Conservation (phyloP, 306 rosid genomes). For the Arachis hypogaea region DNA sequence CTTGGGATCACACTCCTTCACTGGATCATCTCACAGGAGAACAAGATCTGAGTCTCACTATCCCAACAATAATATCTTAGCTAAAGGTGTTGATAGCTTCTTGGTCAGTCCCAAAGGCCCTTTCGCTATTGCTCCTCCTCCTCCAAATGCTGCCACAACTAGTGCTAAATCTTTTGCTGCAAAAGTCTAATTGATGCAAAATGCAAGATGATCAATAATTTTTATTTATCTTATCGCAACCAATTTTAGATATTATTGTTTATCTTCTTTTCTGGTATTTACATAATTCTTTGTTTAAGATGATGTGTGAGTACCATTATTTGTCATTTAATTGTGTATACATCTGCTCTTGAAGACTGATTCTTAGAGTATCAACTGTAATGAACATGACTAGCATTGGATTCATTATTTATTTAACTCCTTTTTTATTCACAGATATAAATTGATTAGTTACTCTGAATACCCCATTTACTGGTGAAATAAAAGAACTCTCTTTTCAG, state of each 20-base stretch:
- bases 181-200: constrained; percentile 24
- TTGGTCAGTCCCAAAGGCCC: constrained; percentile 40
- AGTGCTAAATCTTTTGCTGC: constrained; percentile 30
- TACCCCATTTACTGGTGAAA: no score
- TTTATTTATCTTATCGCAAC: background rate
- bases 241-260: constrained; percentile 12
- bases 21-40: constrained; percentile 79
- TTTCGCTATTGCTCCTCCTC: background rate
- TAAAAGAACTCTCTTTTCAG: background rate
- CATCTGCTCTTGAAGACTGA: constrained; percentile 26
- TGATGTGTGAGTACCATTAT: constrained; percentile 24
- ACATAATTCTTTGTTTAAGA: constrained; percentile 36
- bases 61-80: constrained; percentile 37
- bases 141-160: background rate
- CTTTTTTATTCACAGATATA: background rate
- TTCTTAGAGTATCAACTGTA: constrained; percentile 9
- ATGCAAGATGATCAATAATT: background rate
- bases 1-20: constrained; percentile 41
- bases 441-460: background rate
- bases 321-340: constrained; percentile 39
- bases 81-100: constrained; percentile 31
- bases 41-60: constrained; percentile 65
- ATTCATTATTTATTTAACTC: background rate
- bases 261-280: constrained; percentile 5
- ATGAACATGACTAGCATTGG: background rate